Percentiles rank a stretch among this genome's conserved stretches.
These are phyloP conservation scores for Coleophoma cylindrospora DNA, from an alignment of 2,329 filamentous ascomycete species.

Conservation along the genomic window DNA sequence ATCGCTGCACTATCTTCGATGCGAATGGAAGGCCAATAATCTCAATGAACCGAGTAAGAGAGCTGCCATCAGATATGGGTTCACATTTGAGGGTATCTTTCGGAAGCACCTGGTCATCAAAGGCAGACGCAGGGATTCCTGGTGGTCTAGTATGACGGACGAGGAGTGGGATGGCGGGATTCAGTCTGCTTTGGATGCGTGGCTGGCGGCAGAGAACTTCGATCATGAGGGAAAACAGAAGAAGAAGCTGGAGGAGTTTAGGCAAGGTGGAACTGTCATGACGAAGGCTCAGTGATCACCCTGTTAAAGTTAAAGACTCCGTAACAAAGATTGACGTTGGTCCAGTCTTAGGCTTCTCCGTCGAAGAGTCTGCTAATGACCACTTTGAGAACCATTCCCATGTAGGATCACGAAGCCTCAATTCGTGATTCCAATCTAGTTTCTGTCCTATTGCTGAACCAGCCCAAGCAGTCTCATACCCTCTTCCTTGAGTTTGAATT, in stretches of 20 bases:
- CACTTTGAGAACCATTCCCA: no score
- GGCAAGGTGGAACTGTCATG: background rate
- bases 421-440: no score
- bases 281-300: no score
- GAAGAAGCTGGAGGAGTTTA: slow-evolving; percentile 28
- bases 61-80: slow-evolving; percentile 53
- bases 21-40: slow-evolving; percentile 61
- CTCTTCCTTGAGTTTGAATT: slow-evolving; percentile 75
- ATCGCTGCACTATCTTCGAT: slow-evolving; percentile 46
- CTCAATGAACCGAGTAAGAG: slow-evolving; percentile 48
- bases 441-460: no score
- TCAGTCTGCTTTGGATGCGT: slow-evolving; percentile 42
- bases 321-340: background rate
- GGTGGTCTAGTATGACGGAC: slow-evolving; percentile 54
- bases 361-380: no score
- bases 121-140: slow-evolving; percentile 51
- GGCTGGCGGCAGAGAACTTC: slow-evolving; percentile 52
- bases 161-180: slow-evolving; percentile 46
- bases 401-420: no score
- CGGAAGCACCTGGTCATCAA: slow-evolving; percentile 57
- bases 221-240: slow-evolving; percentile 44
- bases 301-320: background rate
- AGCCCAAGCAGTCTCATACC: slow-evolving; percentile 40
- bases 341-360: no score
- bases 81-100: slow-evolving; percentile 54